Evolutionary conservation across 192 early-diverging fungal genomes (phyloP).

Genomic region (Linnemannia exigua): DNA sequence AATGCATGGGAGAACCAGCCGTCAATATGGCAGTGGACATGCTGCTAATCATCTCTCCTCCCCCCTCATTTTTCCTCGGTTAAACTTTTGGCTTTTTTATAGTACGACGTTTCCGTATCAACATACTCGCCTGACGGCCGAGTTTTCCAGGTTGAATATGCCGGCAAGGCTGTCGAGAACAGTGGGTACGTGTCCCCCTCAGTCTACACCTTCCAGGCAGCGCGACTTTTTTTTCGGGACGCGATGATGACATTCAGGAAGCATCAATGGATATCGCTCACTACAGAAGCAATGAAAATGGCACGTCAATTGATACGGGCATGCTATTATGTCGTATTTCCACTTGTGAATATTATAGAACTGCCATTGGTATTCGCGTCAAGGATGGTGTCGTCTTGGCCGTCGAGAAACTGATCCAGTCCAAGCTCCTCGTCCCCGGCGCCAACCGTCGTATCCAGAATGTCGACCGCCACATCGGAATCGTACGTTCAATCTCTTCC

Average conservation of each 20-base stretch:
- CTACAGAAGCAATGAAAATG: background rate
- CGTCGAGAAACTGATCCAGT: slow-evolving; percentile 95
- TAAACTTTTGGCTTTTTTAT: slow-evolving; percentile 25
- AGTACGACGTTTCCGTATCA: slow-evolving; percentile 98
- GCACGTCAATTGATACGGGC: background rate
- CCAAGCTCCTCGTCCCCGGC: slow-evolving; percentile 93
- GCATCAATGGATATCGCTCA: background rate
- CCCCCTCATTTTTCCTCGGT: slow-evolving; percentile 28
- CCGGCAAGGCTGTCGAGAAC: slow-evolving; percentile 98
- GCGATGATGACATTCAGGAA: background rate
- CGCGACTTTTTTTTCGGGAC: background rate
- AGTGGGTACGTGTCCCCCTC: slow-evolving; percentile 78
- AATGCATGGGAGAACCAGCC: background rate
- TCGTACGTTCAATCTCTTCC: slow-evolving; percentile 67
- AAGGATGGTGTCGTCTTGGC: slow-evolving; percentile 98
- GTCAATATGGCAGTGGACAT: background rate
- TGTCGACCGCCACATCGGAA: slow-evolving; percentile 92
- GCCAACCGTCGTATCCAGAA: slow-evolving; percentile 95
- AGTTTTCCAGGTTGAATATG: slow-evolving; percentile 99
- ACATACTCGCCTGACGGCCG: slow-evolving; percentile 99
- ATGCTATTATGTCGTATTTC: background rate
- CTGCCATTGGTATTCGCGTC: slow-evolving; percentile 92
- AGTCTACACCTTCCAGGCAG: background rate
- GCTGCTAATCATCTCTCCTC: background rate
- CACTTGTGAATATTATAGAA: slow-evolving; percentile 63